Conservation (phyloP, 208 protist genomes). For the Entamoeba dispar region DNA sequence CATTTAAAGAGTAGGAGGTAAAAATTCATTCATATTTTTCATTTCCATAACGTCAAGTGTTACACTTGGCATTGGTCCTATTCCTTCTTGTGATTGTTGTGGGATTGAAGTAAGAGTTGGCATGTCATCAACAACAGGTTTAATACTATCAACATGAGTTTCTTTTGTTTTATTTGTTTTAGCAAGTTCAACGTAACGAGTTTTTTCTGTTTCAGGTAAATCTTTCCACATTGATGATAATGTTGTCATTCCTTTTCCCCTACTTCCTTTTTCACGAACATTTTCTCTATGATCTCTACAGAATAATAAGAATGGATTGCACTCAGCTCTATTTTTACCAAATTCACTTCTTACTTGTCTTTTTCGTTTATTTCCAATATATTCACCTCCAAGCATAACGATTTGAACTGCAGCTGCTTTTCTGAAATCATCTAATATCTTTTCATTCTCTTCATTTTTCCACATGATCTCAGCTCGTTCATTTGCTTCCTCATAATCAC, state of each 20-base stretch:
- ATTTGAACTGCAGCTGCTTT: not conserved
- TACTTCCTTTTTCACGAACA: not conserved
- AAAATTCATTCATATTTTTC: not conserved
- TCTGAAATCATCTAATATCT: not conserved
- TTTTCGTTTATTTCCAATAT: not conserved
- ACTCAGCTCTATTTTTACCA: not conserved
- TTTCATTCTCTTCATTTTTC: not conserved
- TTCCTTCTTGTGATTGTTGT: not conserved
- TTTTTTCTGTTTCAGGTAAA: not conserved
- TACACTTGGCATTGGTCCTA: not conserved
- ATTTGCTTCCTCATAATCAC: not conserved
- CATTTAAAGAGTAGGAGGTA: not conserved
- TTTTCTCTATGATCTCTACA: not conserved
- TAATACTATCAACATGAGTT: not conserved
- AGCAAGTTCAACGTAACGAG: not conserved
- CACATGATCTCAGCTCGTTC: not conserved
- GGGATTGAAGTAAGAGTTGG: not conserved
- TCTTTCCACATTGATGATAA: not conserved
- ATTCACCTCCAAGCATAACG: not conserved
- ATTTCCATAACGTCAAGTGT: not conserved
- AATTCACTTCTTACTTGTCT: not conserved
- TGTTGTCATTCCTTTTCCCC: not conserved
- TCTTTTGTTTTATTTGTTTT: not conserved
- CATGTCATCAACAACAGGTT: not conserved
- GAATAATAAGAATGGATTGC: not conserved